Evolutionary conservation across 805 yeast genomes (phyloP).

Genomic region (Yarrowia sp.): DNA sequence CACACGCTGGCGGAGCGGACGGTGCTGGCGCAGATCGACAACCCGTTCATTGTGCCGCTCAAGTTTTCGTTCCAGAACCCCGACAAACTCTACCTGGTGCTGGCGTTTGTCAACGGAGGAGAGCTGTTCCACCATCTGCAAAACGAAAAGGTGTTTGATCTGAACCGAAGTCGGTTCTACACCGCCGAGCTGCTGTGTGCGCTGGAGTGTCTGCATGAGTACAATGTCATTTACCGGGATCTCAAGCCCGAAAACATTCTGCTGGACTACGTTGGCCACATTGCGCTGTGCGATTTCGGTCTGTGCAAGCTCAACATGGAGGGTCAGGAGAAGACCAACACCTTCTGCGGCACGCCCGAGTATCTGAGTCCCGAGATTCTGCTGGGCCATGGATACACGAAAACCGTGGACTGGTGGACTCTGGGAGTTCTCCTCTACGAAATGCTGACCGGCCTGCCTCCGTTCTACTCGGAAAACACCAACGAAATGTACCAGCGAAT

Average conservation of each 20-base stretch:
- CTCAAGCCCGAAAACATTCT: conserved; percentile 94
- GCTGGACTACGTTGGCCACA: conserved; percentile 94
- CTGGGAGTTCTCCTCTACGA: conserved; percentile 89
- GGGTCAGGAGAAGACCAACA: conserved; percentile 75
- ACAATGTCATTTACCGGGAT: conserved; percentile 92
- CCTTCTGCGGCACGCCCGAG: conserved; percentile 98
- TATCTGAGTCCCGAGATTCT: conserved; percentile 93
- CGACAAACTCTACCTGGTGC: conserved; percentile 86
- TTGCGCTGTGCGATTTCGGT: conserved; percentile 96
- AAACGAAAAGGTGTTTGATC: conserved; percentile 80
- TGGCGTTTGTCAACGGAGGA: conserved; percentile 95
- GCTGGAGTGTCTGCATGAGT: conserved; percentile 82
- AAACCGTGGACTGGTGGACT: conserved; percentile 99
- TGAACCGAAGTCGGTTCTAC: conserved; percentile 87
- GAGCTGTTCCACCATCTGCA: conserved; percentile 93
- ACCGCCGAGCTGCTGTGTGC: conserved; percentile 93
- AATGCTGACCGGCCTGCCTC: conserved; percentile 96
- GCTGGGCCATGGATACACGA: conserved; percentile 88
- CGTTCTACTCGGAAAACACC: conserved; percentile 92
- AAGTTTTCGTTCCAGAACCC: conserved; percentile 96
- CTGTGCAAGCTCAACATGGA: conserved; percentile 94
- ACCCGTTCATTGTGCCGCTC: conserved; percentile 94
- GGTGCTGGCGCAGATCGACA: conserved; percentile 85
- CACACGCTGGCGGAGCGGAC: conserved; percentile 96
- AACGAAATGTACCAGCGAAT: conserved; percentile 93